Conservation (phyloP, 441 rosid genomes). For the Flueggea neowawraea region DNA sequence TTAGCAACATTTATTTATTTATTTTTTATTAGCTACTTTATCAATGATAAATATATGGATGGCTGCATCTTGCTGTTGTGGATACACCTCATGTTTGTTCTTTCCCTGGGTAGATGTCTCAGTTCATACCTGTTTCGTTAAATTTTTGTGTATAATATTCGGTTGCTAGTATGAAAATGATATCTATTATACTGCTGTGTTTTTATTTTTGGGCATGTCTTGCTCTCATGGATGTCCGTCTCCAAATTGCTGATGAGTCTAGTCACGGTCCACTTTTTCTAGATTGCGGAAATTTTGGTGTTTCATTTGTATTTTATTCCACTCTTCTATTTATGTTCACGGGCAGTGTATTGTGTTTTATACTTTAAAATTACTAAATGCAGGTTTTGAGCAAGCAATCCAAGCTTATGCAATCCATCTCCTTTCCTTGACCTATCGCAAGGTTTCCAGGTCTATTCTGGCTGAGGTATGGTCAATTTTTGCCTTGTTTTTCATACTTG, state of each 20-base stretch:
- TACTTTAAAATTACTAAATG: constrained; percentile 13
- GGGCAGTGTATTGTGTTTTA: background rate
- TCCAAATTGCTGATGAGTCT: background rate
- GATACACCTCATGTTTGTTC: too few relatives aligned
- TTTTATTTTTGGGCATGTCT: background rate
- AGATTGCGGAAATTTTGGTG: background rate
- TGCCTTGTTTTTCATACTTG: background rate
- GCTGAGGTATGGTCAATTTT: constrained; percentile 70
- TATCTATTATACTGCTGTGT: too few relatives aligned
- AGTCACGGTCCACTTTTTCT: background rate
- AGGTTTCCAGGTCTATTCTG: constrained; percentile 79
- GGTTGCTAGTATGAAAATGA: too few relatives aligned
- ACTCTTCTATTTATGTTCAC: background rate
- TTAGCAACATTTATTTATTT: too few relatives aligned
- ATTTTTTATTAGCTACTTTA: too few relatives aligned
- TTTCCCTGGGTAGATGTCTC: too few relatives aligned
- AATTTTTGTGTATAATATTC: too few relatives aligned
- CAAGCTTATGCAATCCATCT: constrained; percentile 84
- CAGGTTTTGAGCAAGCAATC: constrained; percentile 98
- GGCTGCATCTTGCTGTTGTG: too few relatives aligned
- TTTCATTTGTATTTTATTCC: background rate
- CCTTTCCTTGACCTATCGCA: constrained; percentile 87
- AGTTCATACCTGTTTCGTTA: too few relatives aligned
- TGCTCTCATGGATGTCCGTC: background rate
- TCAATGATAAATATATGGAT: too few relatives aligned